A percentile compares a stretch with the other conserved stretches of the same genome.
These are phyloP conservation scores for Asterionellopsis glacialis DNA, from an alignment of 108 stramenopile species.

Conservation along the genomic window DNA sequence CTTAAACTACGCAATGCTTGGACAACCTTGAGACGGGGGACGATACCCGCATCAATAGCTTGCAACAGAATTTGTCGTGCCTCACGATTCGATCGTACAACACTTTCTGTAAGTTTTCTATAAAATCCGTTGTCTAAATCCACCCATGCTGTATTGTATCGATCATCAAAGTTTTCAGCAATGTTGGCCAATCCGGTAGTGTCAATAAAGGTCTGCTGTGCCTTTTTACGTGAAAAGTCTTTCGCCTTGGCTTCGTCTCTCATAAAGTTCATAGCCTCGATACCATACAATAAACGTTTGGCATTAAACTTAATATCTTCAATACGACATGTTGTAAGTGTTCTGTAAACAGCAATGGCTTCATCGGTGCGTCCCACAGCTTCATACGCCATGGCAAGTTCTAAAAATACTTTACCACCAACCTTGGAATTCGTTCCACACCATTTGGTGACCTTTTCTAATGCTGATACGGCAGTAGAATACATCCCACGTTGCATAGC, in stretches of 20 bases:
- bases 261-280: slow-evolving; percentile 87
- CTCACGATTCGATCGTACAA: slow-evolving; percentile 75
- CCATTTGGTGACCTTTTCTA: slow-evolving; percentile 84
- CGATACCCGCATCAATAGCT: slow-evolving; percentile 58
- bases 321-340: slow-evolving; percentile 63
- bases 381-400: slow-evolving; percentile 89
- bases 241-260: slow-evolving; percentile 48
- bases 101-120: slow-evolving; percentile 74
- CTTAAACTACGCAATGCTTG: slow-evolving; percentile 69
- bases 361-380: slow-evolving; percentile 72
- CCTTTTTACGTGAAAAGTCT: slow-evolving; percentile 58
- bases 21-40: slow-evolving; percentile 51
- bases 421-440: slow-evolving; percentile 73
- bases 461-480: slow-evolving; percentile 61
- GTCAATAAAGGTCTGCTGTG: slow-evolving; percentile 74
- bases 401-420: slow-evolving; percentile 77
- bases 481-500: slow-evolving; percentile 64
- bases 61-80: slow-evolving; percentile 81
- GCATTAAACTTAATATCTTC: slow-evolving; percentile 81
- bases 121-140: slow-evolving; percentile 62
- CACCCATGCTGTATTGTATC: slow-evolving; percentile 80
- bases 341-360: slow-evolving; percentile 59
- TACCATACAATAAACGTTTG: slow-evolving; percentile 64
- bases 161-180: slow-evolving; percentile 74
- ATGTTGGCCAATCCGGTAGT: slow-evolving; percentile 71